These are phyloP conservation scores for Hirschioporus abietinus DNA, from an alignment of 768 basidiomycete species.

Conservation along the genomic window DNA sequence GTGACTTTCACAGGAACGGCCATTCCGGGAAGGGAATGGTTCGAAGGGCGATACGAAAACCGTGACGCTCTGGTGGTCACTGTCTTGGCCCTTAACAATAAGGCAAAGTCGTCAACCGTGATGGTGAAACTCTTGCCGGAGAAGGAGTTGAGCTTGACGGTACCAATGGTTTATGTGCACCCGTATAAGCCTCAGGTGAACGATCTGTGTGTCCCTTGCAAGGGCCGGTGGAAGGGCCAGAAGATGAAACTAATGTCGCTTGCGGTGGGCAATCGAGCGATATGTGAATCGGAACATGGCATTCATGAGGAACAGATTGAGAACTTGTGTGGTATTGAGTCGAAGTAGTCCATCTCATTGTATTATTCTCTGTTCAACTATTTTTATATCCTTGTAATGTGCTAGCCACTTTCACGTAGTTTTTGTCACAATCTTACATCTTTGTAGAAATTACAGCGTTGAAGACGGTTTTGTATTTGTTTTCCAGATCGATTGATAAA, in stretches of 20 bases:
- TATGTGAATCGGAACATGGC: neutral
- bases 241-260: neutral
- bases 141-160: conserved; percentile 29
- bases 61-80: conserved; percentile 23
- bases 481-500: too few species aligned
- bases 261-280: neutral
- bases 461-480: too few species aligned
- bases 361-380: neutral
- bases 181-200: conserved; percentile 36
- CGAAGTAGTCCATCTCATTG: neutral
- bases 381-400: neutral
- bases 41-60: conserved; percentile 27
- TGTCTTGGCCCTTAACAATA: conserved; percentile 22
- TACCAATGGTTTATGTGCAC: conserved; percentile 36
- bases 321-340: neutral
- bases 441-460: neutral
- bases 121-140: conserved; percentile 26
- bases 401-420: neutral
- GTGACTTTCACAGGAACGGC: conserved; percentile 17
- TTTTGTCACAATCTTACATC: neutral
- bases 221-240: neutral
- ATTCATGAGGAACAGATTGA: neutral
- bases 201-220: conserved; percentile 25
- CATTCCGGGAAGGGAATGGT: conserved; percentile 17
- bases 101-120: conserved; percentile 23